These are phyloP conservation scores for Phyllosticta citriasiana DNA, from an alignment of 2,329 filamentous ascomycete genomes.

Conservation along the genomic window DNA sequence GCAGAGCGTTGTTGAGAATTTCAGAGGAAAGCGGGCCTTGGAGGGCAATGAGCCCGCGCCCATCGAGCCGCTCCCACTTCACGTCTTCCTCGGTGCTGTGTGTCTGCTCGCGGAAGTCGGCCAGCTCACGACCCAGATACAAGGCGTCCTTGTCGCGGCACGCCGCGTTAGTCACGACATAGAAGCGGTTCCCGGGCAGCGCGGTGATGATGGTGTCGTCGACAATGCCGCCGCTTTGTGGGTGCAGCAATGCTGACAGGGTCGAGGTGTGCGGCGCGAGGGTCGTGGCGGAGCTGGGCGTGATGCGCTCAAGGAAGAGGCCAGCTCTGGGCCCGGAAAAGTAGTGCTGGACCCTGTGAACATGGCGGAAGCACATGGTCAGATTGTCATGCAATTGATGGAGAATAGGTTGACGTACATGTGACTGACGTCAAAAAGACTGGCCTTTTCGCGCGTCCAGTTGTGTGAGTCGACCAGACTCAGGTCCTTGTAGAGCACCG, in stretches of 20 bases:
- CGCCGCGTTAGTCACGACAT: conserved; percentile 91
- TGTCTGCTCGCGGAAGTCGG: conserved; percentile 43
- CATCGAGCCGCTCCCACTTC: conserved; percentile 59
- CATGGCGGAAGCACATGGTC: neutral
- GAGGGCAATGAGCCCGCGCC: conserved; percentile 73
- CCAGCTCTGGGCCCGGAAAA: conserved; percentile 72
- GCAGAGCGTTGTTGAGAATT: conserved; percentile 57
- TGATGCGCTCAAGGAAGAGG: conserved; percentile 73
- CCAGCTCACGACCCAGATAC: conserved; percentile 64
- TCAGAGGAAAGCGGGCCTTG: conserved; percentile 72
- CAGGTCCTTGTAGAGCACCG: conserved; percentile 72
- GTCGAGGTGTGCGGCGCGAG: conserved; percentile 62
- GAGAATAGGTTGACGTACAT: conserved; percentile 51
- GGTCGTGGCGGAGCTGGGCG: conserved; percentile 60
- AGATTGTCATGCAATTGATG: conserved; percentile 9
- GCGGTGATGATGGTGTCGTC: conserved; percentile 89
- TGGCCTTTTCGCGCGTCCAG: conserved; percentile 80
- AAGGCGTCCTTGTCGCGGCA: conserved; percentile 80
- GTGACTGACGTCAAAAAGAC: conserved; percentile 91
- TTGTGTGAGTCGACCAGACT: conserved; percentile 76
- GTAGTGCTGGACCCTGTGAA: conserved; percentile 61
- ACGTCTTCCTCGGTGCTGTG: conserved; percentile 41
- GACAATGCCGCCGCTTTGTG: conserved; percentile 66
- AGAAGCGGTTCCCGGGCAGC: conserved; percentile 62
- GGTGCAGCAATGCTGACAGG: conserved; percentile 74